Conservation (phyloP, 192 early-diverging fungal species). For the Coemansia sp. region DNA sequence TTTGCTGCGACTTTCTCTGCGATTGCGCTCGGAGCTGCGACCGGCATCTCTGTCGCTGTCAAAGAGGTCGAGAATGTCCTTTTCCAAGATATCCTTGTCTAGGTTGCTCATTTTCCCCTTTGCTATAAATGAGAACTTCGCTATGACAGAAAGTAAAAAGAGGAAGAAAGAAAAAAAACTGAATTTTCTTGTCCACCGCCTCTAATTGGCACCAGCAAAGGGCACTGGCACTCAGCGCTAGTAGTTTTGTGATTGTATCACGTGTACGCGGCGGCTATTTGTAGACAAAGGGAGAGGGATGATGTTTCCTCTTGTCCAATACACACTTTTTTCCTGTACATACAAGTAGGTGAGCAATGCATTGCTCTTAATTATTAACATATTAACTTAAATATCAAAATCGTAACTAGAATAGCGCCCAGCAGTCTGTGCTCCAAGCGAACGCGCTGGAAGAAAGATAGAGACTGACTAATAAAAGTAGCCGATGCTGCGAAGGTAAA, state of each 20-base stretch:
- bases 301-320: too few species aligned
- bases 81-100: slow-evolving; percentile 42
- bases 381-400: too few species aligned
- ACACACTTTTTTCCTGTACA: too few species aligned
- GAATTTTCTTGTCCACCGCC: neutral
- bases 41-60: slow-evolving; percentile 25
- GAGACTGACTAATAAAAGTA: neutral
- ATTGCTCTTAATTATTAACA: too few species aligned
- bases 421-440: neutral
- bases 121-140: too few species aligned
- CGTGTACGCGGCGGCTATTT: too few species aligned
- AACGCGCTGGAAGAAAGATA: too few species aligned
- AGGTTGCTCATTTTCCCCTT: slow-evolving; percentile 1
- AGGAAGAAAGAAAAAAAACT: neutral
- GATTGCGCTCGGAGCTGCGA: slow-evolving; percentile 27
- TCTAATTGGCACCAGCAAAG: too few species aligned
- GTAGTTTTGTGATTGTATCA: too few species aligned
- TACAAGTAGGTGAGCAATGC: too few species aligned
- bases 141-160: neutral
- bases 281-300: too few species aligned
- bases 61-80: slow-evolving; percentile 53
- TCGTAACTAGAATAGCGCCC: neutral
- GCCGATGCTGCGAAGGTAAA: slow-evolving; percentile 13
- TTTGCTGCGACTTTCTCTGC: slow-evolving; percentile 22
- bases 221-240: too few species aligned